These are phyloP conservation scores for Aureobasidium vineae DNA, from an alignment of 2,329 filamentous ascomycete species.

Conservation along the genomic window DNA sequence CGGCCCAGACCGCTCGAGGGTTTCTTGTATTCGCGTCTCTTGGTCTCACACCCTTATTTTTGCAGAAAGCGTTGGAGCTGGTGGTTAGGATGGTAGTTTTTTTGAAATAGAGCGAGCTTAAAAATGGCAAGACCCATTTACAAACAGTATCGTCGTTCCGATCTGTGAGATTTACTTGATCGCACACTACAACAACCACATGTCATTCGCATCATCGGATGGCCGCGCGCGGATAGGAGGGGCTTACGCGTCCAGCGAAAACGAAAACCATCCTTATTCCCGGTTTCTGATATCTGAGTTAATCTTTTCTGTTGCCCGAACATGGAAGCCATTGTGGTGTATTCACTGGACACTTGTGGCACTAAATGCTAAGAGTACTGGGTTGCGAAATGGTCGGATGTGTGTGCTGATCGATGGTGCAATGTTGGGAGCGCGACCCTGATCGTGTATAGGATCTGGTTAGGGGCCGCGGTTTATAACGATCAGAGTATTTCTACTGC, in stretches of 20 bases:
- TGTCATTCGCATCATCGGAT: background rate
- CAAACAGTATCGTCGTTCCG: background rate
- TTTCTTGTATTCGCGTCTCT: background rate
- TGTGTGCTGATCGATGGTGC: no score
- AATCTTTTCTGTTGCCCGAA: no score
- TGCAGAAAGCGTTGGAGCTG: conserved; percentile 23
- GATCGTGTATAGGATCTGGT: background rate
- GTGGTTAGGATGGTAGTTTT: conserved; percentile 16
- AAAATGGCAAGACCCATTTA: background rate
- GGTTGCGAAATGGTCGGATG: no score
- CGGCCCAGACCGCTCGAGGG: background rate
- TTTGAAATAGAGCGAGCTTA: conserved; percentile 14
- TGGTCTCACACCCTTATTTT: conserved; percentile 4
- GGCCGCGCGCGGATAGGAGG: background rate
- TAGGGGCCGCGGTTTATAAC: background rate
- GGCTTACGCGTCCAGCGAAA: background rate
- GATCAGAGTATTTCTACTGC: background rate
- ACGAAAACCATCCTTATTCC: background rate
- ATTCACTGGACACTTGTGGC: no score
- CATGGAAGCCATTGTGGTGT: no score
- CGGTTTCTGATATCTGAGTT: background rate
- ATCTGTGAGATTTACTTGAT: no score
- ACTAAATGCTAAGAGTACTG: no score
- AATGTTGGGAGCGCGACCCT: background rate
- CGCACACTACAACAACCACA: no score